Evolutionary conservation across 441 rosid genomes (phyloP).

Genomic region (Geranium incanum): DNA sequence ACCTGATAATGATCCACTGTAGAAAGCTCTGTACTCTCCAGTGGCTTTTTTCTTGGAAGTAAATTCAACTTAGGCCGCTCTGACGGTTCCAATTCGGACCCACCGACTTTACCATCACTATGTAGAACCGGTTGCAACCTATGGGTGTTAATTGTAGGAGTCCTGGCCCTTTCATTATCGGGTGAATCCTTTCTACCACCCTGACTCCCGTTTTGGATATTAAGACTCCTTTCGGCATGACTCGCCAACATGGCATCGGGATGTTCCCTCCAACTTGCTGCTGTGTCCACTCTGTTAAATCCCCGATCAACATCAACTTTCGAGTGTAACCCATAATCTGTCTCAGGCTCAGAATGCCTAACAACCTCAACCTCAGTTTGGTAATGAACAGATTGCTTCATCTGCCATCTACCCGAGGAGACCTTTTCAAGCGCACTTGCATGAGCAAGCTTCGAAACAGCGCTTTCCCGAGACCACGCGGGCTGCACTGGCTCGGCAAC

Average conservation of each 20-base stretch:
- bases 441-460: constrained; percentile 54
- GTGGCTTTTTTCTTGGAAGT: constrained; percentile 53
- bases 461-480: constrained; percentile 37
- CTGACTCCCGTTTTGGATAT: constrained; percentile 31
- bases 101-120: constrained; percentile 34
- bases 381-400: constrained; percentile 36
- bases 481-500: constrained; percentile 39
- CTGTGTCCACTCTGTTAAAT: constrained; percentile 26
- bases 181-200: constrained; percentile 34
- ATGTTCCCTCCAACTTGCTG: constrained; percentile 31
- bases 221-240: constrained; percentile 32
- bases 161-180: constrained; percentile 32
- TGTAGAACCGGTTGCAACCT: constrained; percentile 25
- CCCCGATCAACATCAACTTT: constrained; percentile 17
- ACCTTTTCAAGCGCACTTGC: constrained; percentile 71
- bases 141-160: constrained; percentile 21
- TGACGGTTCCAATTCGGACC: constrained; percentile 35
- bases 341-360: constrained; percentile 33
- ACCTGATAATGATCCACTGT: constrained; percentile 42
- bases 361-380: constrained; percentile 43
- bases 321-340: constrained; percentile 22
- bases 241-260: constrained; percentile 28
- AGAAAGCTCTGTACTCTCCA: constrained; percentile 42
- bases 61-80: constrained; percentile 68
- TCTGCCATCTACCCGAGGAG: constrained; percentile 75